These are phyloP conservation scores for Macrolepiota albuminosa DNA, from an alignment of 768 basidiomycete species.

Conservation along the genomic window DNA sequence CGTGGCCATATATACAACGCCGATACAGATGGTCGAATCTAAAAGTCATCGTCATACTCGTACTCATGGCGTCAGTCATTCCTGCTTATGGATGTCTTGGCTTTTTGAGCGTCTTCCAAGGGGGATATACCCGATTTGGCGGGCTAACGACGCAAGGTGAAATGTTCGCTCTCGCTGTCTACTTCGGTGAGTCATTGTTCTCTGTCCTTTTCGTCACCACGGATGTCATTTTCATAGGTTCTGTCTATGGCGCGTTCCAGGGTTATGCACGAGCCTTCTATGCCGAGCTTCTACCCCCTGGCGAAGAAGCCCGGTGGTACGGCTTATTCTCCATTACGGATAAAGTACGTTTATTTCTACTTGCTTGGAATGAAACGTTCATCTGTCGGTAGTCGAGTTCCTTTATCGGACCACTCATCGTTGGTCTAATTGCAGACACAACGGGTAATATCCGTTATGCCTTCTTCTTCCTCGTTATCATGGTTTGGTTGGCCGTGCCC, in stretches of 20 bases:
- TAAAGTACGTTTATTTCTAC: conserved; percentile 47
- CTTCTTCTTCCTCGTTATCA: conserved; percentile 81
- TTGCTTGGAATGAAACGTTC: not conserved
- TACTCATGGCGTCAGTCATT: conserved; percentile 60
- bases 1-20: conserved; percentile 73
- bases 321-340: conserved; percentile 88
- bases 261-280: conserved; percentile 85
- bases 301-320: conserved; percentile 89
- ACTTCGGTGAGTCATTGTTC: conserved; percentile 57
- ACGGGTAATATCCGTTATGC: conserved; percentile 91
- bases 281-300: conserved; percentile 79
- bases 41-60: conserved; percentile 58
- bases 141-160: conserved; percentile 77
- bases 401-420: conserved; percentile 86
- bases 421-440: conserved; percentile 80
- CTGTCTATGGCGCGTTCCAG: conserved; percentile 88
- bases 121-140: conserved; percentile 44
- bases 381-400: conserved; percentile 67
- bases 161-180: conserved; percentile 80
- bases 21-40: conserved; percentile 62
- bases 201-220: not conserved
- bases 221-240: conserved; percentile 31
- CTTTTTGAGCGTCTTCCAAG: conserved; percentile 54
- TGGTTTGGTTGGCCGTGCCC: conserved; percentile 81
- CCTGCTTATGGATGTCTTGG: conserved; percentile 83